Evolutionary conservation across 2,329 filamentous ascomycete genomes (phyloP).

Genomic region (Hypoxylon rubiginosum): DNA sequence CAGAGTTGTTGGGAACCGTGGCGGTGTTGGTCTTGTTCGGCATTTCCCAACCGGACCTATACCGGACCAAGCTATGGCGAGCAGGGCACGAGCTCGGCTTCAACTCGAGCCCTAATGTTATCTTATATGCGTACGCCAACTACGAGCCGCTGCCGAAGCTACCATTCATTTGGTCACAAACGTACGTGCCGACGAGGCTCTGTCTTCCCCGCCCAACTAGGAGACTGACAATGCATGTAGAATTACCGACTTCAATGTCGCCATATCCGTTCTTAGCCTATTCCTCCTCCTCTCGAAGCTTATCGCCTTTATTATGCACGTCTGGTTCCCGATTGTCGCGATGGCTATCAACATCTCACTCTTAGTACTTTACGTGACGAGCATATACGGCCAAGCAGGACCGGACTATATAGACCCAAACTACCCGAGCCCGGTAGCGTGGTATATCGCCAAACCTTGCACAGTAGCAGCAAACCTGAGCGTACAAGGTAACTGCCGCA

Average conservation of each 20-base stretch:
- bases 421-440: slow-evolving; percentile 73
- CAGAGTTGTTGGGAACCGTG: slow-evolving; percentile 76
- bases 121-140: slow-evolving; percentile 81
- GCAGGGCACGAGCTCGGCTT: slow-evolving; percentile 78
- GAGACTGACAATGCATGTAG: slow-evolving; percentile 58
- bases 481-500: slow-evolving; percentile 71
- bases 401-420: slow-evolving; percentile 77
- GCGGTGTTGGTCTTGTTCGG: slow-evolving; percentile 77
- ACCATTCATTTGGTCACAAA: slow-evolving; percentile 79
- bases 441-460: slow-evolving; percentile 82
- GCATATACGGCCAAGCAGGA: slow-evolving; percentile 78
- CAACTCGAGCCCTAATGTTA: slow-evolving; percentile 78
- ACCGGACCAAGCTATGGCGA: slow-evolving; percentile 78
- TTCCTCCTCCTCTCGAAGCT: slow-evolving; percentile 81
- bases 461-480: slow-evolving; percentile 67
- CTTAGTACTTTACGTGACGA: slow-evolving; percentile 73
- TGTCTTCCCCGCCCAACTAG: neutral
- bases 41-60: slow-evolving; percentile 79
- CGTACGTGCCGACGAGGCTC: slow-evolving; percentile 65
- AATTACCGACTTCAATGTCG: slow-evolving; percentile 81
- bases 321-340: slow-evolving; percentile 76
- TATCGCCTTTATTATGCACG: slow-evolving; percentile 77
- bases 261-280: slow-evolving; percentile 80
- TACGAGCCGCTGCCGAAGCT: slow-evolving; percentile 71
- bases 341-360: slow-evolving; percentile 69